Percentiles rank a stretch among this genome's conserved stretches.
Conservation (phyloP, 768 basidiomycete genomes). For the Royoungia palumana region DNA sequence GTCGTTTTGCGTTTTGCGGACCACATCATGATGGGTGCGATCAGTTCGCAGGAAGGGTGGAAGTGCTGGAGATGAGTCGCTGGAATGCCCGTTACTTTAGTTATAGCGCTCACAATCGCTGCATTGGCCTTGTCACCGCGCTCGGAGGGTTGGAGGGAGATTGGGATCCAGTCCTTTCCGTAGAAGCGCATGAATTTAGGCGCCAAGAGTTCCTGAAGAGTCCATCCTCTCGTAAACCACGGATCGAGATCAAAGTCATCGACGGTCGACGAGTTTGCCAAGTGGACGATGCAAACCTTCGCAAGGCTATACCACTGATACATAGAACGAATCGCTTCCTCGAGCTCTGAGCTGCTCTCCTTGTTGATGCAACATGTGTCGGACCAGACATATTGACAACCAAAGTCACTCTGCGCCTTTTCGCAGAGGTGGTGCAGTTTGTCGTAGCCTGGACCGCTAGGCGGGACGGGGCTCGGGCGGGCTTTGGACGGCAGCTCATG, state of each 20-base stretch:
- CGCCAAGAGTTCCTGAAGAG: conserved; percentile 15
- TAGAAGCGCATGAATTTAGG: conserved; percentile 8
- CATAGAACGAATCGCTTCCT: conserved; percentile 13
- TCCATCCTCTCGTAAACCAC: conserved; percentile 17
- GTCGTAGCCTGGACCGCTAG: conserved; percentile 6
- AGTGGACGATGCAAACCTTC: conserved; percentile 16
- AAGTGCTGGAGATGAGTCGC: neutral
- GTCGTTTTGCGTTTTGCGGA: conserved; percentile 9
- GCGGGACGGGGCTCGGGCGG: neutral
- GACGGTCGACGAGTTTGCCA: conserved; percentile 8
- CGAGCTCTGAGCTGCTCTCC: conserved; percentile 11
- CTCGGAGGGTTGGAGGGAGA: conserved; percentile 1
- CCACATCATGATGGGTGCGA: conserved; percentile 11
- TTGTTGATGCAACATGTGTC: conserved; percentile 2
- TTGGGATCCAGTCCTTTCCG: conserved; percentile 10
- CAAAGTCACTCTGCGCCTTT: conserved; percentile 4
- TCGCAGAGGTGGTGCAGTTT: conserved; percentile 5
- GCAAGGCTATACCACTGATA: conserved; percentile 17
- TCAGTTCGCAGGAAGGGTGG: conserved; percentile 2
- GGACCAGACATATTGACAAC: conserved; percentile 12
- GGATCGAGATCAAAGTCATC: conserved; percentile 11
- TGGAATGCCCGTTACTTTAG: conserved; percentile 5
- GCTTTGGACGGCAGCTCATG: neutral
- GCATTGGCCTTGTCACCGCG: conserved; percentile 5
- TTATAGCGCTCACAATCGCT: conserved; percentile 1